These are phyloP conservation scores for Skeletonema marinoi DNA, from an alignment of 108 stramenopile species.

Conservation along the genomic window DNA sequence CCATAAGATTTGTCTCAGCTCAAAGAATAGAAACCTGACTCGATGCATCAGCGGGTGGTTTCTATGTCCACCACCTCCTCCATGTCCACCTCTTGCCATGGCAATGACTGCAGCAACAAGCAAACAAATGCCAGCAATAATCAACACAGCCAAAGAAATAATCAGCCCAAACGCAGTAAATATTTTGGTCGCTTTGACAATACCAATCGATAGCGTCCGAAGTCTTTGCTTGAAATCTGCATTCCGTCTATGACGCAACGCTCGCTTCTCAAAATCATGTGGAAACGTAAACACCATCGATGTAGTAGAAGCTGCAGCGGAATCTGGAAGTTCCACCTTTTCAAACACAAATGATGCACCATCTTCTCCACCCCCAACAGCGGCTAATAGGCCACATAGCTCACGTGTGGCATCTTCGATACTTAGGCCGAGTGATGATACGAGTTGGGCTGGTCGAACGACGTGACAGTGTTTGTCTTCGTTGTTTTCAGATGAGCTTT, in stretches of 20 bases:
- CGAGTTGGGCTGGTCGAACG: constrained; percentile 70
- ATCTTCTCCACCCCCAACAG: constrained; percentile 67
- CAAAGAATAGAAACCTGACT: constrained; percentile 55
- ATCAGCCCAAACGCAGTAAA: constrained; percentile 85
- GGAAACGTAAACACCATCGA: constrained; percentile 88
- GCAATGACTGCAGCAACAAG: constrained; percentile 80
- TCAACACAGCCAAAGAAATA: constrained; percentile 68
- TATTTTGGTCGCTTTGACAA: constrained; percentile 59
- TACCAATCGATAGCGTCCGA: background rate
- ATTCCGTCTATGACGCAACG: constrained; percentile 32
- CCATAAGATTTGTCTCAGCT: constrained; percentile 81
- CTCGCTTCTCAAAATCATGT: constrained; percentile 67
- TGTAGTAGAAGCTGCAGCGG: constrained; percentile 10
- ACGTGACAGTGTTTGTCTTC: background rate
- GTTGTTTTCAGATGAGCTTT: background rate
- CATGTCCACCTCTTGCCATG: constrained; percentile 55
- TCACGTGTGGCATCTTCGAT: constrained; percentile 82
- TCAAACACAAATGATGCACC: constrained; percentile 83
- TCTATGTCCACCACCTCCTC: constrained; percentile 25
- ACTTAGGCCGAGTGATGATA: constrained; percentile 71
- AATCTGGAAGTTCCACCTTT: constrained; percentile 19
- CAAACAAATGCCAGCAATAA: constrained; percentile 60
- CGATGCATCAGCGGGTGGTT: constrained; percentile 54
- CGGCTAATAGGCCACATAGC: constrained; percentile 71
- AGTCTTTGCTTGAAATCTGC: constrained; percentile 48